phyloP scores from a whole-genome alignment of 169 alveolate species.

The Besnoitia besnoiti region DNA sequence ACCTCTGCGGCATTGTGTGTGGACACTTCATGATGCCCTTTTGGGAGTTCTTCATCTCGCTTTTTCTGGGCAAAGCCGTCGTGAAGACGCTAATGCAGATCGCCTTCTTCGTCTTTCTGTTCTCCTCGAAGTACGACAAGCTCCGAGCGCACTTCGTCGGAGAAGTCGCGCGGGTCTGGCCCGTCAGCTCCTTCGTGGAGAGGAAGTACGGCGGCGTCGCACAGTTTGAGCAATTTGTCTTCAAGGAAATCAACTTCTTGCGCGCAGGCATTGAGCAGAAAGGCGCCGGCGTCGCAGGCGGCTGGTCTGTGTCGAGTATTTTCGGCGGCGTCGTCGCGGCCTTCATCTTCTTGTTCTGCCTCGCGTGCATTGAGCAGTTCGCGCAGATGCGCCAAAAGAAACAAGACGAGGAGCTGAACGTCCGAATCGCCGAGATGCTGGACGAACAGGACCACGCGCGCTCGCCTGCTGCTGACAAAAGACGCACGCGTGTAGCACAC shows the following conservation, averaged over 20 bases:
- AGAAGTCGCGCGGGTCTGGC: background rate
- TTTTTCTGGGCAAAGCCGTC: constrained; percentile 90
- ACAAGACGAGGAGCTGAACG: constrained; percentile 27
- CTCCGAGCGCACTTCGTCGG: constrained; percentile 4
- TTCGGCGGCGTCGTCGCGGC: background rate
- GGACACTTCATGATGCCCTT: constrained; percentile 93
- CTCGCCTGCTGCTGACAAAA: background rate
- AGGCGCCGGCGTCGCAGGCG: constrained; percentile 4
- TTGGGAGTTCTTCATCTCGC: constrained; percentile 89
- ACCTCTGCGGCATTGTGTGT: constrained; percentile 91
- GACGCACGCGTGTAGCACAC: background rate
- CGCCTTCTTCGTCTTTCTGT: constrained; percentile 61
- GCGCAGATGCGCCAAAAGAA: constrained; percentile 22
- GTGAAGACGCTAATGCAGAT: constrained; percentile 73
- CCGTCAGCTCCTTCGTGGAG: background rate
- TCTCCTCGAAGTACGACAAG: background rate
- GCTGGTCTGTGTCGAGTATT: background rate
- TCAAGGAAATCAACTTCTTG: background rate
- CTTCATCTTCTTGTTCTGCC: constrained; percentile 22
- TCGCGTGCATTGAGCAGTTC: constrained; percentile 43
- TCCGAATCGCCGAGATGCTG: background rate
- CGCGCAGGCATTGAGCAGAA: background rate
- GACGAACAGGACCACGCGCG: background rate
- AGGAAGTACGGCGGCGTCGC: constrained; percentile 6
- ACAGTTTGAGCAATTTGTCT: background rate